Evolutionary conservation across 1,284 basidiomycete genomes (phyloP), one percentile per base, ranked within the genome.

Genomic region (Rhodotorula sp.): DNA sequence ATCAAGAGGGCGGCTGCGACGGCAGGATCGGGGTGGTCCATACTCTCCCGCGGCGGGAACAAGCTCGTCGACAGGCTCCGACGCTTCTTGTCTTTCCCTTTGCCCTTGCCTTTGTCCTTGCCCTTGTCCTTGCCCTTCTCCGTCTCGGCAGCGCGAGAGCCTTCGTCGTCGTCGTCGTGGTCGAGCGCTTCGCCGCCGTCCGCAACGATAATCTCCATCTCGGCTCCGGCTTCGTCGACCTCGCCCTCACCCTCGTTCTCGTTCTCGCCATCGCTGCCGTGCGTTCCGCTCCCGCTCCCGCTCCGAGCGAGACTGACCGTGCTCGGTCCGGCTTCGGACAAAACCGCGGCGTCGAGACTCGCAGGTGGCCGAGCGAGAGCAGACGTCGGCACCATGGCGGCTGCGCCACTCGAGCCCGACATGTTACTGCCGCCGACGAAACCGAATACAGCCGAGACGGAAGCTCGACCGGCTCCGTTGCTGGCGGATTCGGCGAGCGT

Each of bases 401-500:
- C 52, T 5, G 54, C 64, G 4, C 67, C 26, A 26, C 38, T 60
- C 18, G 38, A 38, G 66, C 72, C 31, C 12, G 7, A 60, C n/a
- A 10, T 62, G 19, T 2, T 48, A n/a, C 5, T 50, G 43, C 66
- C 38, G 57, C 52, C 10, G 61, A 58, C 10, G 18, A 61, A 45
- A 43, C 50, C 56, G 18, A 34, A 31, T 45, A 63, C 55, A 8
- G 48, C 38, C 5, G 58, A 16, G 31, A 52, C 23, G 23, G 58
- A 28, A 49, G 54, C 23, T 49, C 19, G 59, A 31, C 28, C 31
- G 12, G 31, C 43, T 14, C 43, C 31, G 43, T 38, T 43, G 38
- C 38, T 54, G 43, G 52, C 43, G 26, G 66, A 61, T 23, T 82
- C 81, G n/a, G 83, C 83, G 3, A 85, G 75, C 2, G 83, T 84